Base-by-base conservation (phyloP, 2,329 filamentous ascomycete genomes). In the Aulographum hederae region DNA sequence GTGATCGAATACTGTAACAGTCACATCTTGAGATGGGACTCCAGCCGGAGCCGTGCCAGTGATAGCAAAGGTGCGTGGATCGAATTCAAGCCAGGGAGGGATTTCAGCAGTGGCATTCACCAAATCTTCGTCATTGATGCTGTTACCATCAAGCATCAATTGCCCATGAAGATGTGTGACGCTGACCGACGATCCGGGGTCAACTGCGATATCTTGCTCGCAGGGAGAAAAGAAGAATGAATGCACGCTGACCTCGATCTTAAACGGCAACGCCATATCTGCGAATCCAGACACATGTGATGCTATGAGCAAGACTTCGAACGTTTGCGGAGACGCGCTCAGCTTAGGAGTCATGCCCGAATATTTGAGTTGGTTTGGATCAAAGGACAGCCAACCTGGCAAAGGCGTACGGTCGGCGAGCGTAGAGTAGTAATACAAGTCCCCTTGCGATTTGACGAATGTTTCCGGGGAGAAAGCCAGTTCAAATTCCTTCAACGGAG, bases 361-460 rank as follows among this genome's bases (percentile, higher is more conserved):
- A 43, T 92, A 91, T 1, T 62, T 63, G 25, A 92, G 55, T 1
- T 53, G 60, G 2, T 47, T 47, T 1, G 65, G 47, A 41, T 89
- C 67, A 44, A 93, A 93, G n/a, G 57, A 57, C 28, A 92, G 58
- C 84, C 84, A 93, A 1, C 81, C 74, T 14, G 84, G 84, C 21
- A 93, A 57, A 21, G 84, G 82, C n/a, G 78, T 79, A 44, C 79
- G 78, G 44, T 86, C 68, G 4, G 61, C 63, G 3, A 79, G 77
- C 3, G 77, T 72, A 6, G 80, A 79, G 46, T 89, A 86, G 50
- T 84, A 92, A 35, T 57, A 56, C 16, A 71, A 69, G 31, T 73
- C 61, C 12, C 53, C 52, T 3, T 60, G 55, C 1, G 56, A 53
- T 26, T 65, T 54, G n/a, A 58, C 57, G 48, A 92, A 92, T 0